Percentiles rank a stretch among this genome's conserved stretches.
phyloP scores from a whole-genome alignment of 176 grass and related monocot species.

The Aegilops umbellulata region DNA sequence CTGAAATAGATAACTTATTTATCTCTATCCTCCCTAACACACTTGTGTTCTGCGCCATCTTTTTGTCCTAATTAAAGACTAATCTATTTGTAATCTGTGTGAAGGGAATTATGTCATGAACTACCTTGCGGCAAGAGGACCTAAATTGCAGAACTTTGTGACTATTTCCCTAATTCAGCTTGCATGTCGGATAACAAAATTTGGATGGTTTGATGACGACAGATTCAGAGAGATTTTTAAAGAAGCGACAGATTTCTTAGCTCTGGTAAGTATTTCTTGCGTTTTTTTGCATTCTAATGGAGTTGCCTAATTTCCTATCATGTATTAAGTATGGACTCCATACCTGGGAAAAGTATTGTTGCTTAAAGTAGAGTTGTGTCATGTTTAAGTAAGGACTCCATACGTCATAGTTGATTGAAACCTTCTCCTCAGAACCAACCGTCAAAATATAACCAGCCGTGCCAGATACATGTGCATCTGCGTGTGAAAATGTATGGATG shows the following conservation, averaged over 20 bases:
- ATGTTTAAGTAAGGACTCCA: background rate
- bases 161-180: slow-evolving; percentile 92
- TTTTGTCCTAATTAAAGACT: slow-evolving; percentile 43
- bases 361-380: slow-evolving; percentile 8
- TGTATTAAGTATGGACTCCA: background rate
- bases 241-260: slow-evolving; percentile 92
- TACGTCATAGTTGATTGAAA: background rate
- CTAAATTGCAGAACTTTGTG: slow-evolving; percentile 95
- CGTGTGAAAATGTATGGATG: background rate
- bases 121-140: slow-evolving; percentile 94
- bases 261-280: slow-evolving; percentile 67
- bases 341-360: slow-evolving; percentile 8
- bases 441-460: background rate
- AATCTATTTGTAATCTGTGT: slow-evolving; percentile 70
- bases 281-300: background rate
- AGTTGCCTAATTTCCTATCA: background rate
- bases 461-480: background rate
- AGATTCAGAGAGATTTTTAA: slow-evolving; percentile 94
- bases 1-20: slow-evolving; percentile 12
- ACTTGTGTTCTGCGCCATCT: background rate
- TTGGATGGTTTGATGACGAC: slow-evolving; percentile 98
- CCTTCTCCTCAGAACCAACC: slow-evolving; percentile 9
- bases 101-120: slow-evolving; percentile 99
- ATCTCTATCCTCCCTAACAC: background rate
- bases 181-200: slow-evolving; percentile 95